Evolutionary conservation across 139 green algal genomes (phyloP).

Genomic region (Coccomyxa sp.): DNA sequence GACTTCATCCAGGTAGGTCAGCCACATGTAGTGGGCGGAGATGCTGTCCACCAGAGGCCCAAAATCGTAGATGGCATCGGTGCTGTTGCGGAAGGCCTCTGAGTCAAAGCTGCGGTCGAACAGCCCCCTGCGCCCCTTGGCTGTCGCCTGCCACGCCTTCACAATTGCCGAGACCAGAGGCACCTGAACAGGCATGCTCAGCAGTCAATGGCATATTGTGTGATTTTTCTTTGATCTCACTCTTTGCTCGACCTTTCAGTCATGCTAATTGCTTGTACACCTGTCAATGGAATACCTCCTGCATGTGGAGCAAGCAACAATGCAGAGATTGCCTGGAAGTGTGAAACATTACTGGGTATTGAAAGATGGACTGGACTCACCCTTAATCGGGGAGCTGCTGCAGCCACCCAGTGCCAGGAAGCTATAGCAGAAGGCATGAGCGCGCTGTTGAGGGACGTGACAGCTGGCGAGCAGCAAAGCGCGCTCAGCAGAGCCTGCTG

Average conservation of each 20-base stretch:
- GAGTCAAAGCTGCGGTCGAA: constrained; percentile 37
- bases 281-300: neutral
- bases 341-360: neutral
- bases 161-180: constrained; percentile 46
- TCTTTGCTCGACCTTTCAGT: neutral
- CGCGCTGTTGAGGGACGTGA: constrained; percentile 28
- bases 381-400: constrained; percentile 8
- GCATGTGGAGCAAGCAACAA: neutral
- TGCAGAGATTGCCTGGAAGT: neutral
- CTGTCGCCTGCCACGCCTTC: constrained; percentile 49
- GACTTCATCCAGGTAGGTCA: constrained; percentile 30
- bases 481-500: constrained; percentile 26
- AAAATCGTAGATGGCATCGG: neutral
- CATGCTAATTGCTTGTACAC: neutral
- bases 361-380: neutral
- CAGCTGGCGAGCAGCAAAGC: constrained; percentile 40
- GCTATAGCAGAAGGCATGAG: constrained; percentile 44
- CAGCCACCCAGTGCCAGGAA: constrained; percentile 59
- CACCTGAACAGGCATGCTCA: constrained; percentile 20
- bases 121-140: constrained; percentile 49
- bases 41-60: constrained; percentile 11
- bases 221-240: neutral
- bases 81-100: neutral
- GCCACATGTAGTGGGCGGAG: constrained; percentile 35
- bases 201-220: neutral